These are phyloP conservation scores for Penicillium freii DNA, from an alignment of 2,329 filamentous ascomycete species.

Conservation along the genomic window DNA sequence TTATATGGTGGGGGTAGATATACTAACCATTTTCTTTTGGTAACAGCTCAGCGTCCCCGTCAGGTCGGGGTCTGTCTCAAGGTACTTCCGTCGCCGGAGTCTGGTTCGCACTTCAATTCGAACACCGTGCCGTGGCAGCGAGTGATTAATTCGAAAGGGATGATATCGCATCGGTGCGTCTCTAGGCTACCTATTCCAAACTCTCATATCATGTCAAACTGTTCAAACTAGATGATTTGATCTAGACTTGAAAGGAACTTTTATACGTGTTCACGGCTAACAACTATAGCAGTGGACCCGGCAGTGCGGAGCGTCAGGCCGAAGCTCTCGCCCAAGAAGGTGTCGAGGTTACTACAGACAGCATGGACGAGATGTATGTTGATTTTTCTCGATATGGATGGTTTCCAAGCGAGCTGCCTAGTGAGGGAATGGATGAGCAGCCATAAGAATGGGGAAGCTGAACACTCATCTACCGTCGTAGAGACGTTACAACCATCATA, in stretches of 20 bases:
- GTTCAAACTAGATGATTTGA: background rate
- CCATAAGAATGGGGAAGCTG: conserved; percentile 13
- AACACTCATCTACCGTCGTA: background rate
- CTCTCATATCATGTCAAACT: background rate
- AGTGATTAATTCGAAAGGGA: conserved; percentile 82
- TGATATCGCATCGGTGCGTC: conserved; percentile 75
- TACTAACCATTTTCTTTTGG: background rate
- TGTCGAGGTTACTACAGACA: conserved; percentile 42
- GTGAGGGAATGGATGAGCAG: conserved; percentile 37
- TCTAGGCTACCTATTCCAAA: background rate
- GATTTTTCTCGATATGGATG: conserved; percentile 47
- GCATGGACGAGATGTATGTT: conserved; percentile 46
- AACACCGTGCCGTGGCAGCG: conserved; percentile 91
- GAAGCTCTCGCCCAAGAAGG: conserved; percentile 43
- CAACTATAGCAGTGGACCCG: conserved; percentile 36
- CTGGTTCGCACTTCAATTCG: conserved; percentile 61
- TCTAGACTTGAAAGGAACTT: background rate
- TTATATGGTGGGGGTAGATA: background rate
- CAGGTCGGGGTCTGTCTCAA: conserved; percentile 92
- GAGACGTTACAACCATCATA: no score
- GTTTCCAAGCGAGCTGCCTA: conserved; percentile 52
- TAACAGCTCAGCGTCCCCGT: conserved; percentile 65
- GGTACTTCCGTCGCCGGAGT: conserved; percentile 63
- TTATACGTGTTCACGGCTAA: conserved; percentile 1
- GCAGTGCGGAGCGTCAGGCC: conserved; percentile 45